Base-by-base conservation (phyloP, 768 basidiomycete species). In the Auricularia sp. region DNA sequence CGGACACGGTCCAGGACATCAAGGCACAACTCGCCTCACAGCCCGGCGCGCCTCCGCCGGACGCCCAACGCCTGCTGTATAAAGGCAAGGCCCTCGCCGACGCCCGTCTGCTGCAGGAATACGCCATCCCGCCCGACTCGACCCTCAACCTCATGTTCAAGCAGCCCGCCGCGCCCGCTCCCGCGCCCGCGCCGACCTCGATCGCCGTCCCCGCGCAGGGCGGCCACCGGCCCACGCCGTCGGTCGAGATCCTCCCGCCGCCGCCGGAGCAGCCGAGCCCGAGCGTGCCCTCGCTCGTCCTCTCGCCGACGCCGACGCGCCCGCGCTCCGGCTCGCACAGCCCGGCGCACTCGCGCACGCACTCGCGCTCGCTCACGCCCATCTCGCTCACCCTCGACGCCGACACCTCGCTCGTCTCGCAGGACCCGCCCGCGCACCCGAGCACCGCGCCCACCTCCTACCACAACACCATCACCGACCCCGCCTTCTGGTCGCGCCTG, bases 1-100 rank as follows among this genome's bases (percentile, higher is more conserved):
- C 92, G n/a, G 92, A 97, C 73, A 83, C 93, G 61, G 84, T 99
- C 75, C 76, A 83, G 51, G 73, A 84, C 56, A 84, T 98, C 74
- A 99, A 98, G 74, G 71, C 80, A 2, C 85, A 84, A 67, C 85
- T 98, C 64, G 83, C 87, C 14, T 71, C 83, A 1, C 78, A 86
- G 68, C 77, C 85, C 35, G 77, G 78, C 61, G 91, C 91, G 0
- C 94, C 94, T 0, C 83, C 88, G 8, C 83, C 86, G 56, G 87
- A 92, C 72, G 80, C 82, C 36, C 95, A 97, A 74, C 81, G 97
- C 3, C 83, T 98, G 16, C 79, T 99, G 11, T 80, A 97, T 62
- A 98, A 95, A 76, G 97, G 97, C 64, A 99, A 99, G 74, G 93
- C 89, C 0, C 83, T 98, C 67, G 86, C 85, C 16, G 96, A 98